Conservation (phyloP, 2,329 filamentous ascomycete species). For the Sarocladiaceae sp. region DNA sequence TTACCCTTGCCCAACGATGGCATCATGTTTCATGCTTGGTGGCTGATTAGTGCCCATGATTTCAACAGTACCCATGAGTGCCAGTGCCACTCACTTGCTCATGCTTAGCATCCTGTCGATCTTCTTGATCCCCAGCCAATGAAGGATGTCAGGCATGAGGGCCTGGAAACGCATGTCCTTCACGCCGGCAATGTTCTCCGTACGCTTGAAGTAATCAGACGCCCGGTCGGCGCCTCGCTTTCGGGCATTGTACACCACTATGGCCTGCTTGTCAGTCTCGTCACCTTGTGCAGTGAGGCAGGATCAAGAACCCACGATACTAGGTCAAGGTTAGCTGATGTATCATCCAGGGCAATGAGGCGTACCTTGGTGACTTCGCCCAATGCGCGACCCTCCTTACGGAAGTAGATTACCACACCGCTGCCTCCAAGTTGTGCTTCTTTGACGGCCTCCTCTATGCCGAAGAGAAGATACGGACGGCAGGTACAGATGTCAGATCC, state of each 20-base stretch:
- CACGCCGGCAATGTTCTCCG: constrained; percentile 96
- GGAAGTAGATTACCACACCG: constrained; percentile 96
- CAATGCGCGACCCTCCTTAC: constrained; percentile 90
- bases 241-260: constrained; percentile 60
- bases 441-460: constrained; percentile 94
- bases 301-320: not conserved
- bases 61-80: not conserved
- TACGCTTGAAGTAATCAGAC: constrained; percentile 91
- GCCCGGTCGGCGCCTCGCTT: constrained; percentile 75
- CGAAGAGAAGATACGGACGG: constrained; percentile 90
- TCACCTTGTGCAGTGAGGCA: not conserved
- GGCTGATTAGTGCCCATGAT: not conserved
- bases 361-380: constrained; percentile 90
- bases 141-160: constrained; percentile 93
- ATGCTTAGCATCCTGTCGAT: constrained; percentile 98
- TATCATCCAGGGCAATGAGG: constrained; percentile 31
- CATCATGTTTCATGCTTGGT: constrained; percentile 79
- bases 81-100: constrained; percentile 84
- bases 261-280: not conserved
- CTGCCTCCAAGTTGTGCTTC: constrained; percentile 91
- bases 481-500: constrained; percentile 98
- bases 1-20: constrained; percentile 75
- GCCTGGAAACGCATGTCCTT: constrained; percentile 98
- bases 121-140: constrained; percentile 97
- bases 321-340: too few species aligned